Base-by-base conservation (phyloP, 2,329 filamentous ascomycete genomes). In the Dryadomyces quercivorus region DNA sequence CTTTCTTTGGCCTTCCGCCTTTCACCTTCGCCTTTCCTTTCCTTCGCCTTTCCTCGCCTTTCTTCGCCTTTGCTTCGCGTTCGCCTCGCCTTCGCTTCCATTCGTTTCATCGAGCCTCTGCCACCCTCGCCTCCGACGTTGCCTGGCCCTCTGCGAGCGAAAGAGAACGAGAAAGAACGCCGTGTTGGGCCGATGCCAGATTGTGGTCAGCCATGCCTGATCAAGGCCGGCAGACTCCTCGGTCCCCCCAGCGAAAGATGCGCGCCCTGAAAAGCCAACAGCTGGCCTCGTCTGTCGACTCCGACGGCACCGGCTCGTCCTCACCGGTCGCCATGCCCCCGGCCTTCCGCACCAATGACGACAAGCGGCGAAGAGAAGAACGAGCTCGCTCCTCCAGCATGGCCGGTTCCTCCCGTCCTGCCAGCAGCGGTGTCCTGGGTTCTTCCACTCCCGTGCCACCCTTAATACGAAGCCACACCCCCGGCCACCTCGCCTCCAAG, bases 401-500 rank as follows among this genome's bases (percentile, higher is more conserved):
- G 61, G 65, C 52, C 58, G 62, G 47, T 1, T 34, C 6, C 22
- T 34, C 21, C 26, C 8, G 46, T 13, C 31, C 46, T 6, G 15
- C 31, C 31, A n/a, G 15, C n/a, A 7, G 40, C 20, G 16, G 31
- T 43, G n/a, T 47, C 48, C 7, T 34, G 45, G 59, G 59, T 52
- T 60, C 59, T 54, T 67, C 70, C 55, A 63, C 69, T 57, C 67
- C 63, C 54, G 62, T 63, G 18, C 62, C 66, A 58, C 67, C 73
- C 50, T 63, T 77, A 47, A 69, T 73, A 31, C 74, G 80, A 60
- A 82, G 75, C 63, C 80, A 84, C 64, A 84, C 80, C 1, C 80
- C 80, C 1, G 79, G 80, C 55, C 79, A 82, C 61, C 72, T 83
- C 44, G 69, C 81, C 13, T 75, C 76, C 59, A 82, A 77, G 68